Percentiles rank a stretch among this genome's conserved stretches.
Conservation (phyloP, 2,329 filamentous ascomycete genomes). For the Pyricularia sp. region DNA sequence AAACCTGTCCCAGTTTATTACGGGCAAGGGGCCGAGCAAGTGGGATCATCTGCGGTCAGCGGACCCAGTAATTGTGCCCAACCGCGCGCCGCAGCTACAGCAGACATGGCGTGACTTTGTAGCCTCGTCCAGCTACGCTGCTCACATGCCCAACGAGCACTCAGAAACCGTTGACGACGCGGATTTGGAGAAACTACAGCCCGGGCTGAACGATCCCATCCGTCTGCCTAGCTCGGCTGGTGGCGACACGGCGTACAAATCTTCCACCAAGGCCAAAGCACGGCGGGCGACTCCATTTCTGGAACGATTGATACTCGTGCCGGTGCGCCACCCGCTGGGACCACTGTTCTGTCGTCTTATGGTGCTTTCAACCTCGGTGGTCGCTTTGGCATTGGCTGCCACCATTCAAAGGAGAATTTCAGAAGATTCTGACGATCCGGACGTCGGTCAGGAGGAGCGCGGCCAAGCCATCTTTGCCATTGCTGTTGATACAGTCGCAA, state of each 20-base stretch:
- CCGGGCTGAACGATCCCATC: conserved; percentile 16
- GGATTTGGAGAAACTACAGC: conserved; percentile 29
- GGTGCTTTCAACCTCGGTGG: conserved; percentile 69
- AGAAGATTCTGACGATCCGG: not conserved
- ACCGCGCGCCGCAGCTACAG: conserved; percentile 22
- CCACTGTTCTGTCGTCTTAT: conserved; percentile 72
- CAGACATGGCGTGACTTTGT: conserved; percentile 40
- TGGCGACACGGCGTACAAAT: conserved; percentile 14
- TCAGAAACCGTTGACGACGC: conserved; percentile 34
- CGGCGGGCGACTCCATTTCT: conserved; percentile 16
- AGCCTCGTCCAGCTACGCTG: conserved; percentile 35
- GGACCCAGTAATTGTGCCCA: conserved; percentile 44
- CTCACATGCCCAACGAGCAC: conserved; percentile 31
- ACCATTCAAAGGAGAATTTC: conserved; percentile 35
- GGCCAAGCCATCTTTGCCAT: conserved; percentile 81
- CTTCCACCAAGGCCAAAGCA: conserved; percentile 2
- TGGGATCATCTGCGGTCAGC: conserved; percentile 48
- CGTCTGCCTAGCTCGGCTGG: conserved; percentile 6
- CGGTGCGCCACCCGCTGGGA: conserved; percentile 73
- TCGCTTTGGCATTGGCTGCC: conserved; percentile 66
- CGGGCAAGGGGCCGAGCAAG: conserved; percentile 29
- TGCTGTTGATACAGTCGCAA: conserved; percentile 73
- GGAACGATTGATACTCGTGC: conserved; percentile 50
- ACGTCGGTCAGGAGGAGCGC: conserved; percentile 42
- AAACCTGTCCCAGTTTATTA: conserved; percentile 30